Percentiles rank a stretch among this genome's conserved stretches.
Evolutionary conservation across 495 filamentous ascomycete genomes (phyloP).

Genomic region (Lasiosphaeria hispida): DNA sequence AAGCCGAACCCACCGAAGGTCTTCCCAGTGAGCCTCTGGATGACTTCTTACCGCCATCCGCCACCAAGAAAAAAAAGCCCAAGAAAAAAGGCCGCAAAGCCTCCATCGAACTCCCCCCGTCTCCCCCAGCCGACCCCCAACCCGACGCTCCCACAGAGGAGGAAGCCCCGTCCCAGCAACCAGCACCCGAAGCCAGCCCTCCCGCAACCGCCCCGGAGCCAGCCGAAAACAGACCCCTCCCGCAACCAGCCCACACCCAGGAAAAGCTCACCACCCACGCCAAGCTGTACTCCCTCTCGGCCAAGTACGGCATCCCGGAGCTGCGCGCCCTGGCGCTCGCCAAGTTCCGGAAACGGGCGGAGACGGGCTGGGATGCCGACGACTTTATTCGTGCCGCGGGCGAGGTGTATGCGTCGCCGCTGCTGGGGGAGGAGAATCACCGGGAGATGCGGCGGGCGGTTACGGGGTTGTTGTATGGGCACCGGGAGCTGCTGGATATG

Average conservation of each 20-base stretch:
- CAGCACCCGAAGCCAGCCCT: background rate
- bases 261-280: constrained; percentile 14
- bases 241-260: too few species aligned
- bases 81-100: constrained; percentile 1
- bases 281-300: constrained; percentile 22
- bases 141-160: background rate
- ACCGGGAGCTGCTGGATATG: background rate
- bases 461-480: background rate
- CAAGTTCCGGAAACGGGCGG: constrained; percentile 37
- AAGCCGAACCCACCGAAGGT: background rate
- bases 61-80: background rate
- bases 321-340: constrained; percentile 38
- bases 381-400: constrained; percentile 40
- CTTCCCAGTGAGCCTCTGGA: background rate
- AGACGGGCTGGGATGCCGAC: constrained; percentile 25
- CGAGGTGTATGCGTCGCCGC: constrained; percentile 36
- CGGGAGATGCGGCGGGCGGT: background rate
- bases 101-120: background rate
- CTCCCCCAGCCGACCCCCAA: background rate
- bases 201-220: too few species aligned
- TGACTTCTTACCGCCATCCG: background rate
- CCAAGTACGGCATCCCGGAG: constrained; percentile 40
- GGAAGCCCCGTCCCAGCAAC: background rate
- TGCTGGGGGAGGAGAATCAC: background rate
- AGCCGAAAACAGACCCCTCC: too few species aligned